Evolutionary conservation across 2,329 filamentous ascomycete species (phyloP), one percentile per base, ranked within the genome.

Genomic region (Epichloe sp.): DNA sequence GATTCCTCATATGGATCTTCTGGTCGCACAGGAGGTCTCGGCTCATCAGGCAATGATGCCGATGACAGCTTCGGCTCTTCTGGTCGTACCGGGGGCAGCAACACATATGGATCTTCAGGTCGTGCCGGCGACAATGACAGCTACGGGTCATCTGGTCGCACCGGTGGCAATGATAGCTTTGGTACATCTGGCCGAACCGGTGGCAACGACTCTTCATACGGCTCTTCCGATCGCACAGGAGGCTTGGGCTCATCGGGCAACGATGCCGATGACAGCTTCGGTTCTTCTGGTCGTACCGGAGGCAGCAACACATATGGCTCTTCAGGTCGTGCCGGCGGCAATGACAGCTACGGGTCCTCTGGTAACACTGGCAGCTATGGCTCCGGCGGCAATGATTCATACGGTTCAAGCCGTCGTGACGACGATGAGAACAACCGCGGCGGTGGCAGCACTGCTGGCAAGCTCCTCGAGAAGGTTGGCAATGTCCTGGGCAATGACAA

Each of bases 381-480:
- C 42, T 55, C 51, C 21, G 42, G 44, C 3, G 31, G 31, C 31
- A 31, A 31, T 31, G 31, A 11, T 36, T 57, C 52, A 42, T 52
- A 57, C 21, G 52, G 56, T 35, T 52, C 46, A 11, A 21, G 41
- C 5, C 11, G 19, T 7, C 11, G 21, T 14, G 19, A 26, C 21
- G 3, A 43, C 5, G 19, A 43, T n/a, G 48, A 50, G 23, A 14
- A 42, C 49, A 47, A 56, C 52, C 56, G 56, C 38, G 50, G 55
- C 6, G 58, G 59, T 14, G 72, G 76, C 59, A 77, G 74, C 48
- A 72, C 71, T 15, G 49, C 78, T 21, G 78, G 78, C 45, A 80
- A 78, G 65, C 52, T 82, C 23, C 66, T 82, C 63, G 76, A 83
- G 66, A 81, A 79, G 69, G 74, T 72, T 5, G 77, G 78, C 8